Base-by-base conservation (phyloP, 495 filamentous ascomycete genomes). In the Tuber umbilicatum region DNA sequence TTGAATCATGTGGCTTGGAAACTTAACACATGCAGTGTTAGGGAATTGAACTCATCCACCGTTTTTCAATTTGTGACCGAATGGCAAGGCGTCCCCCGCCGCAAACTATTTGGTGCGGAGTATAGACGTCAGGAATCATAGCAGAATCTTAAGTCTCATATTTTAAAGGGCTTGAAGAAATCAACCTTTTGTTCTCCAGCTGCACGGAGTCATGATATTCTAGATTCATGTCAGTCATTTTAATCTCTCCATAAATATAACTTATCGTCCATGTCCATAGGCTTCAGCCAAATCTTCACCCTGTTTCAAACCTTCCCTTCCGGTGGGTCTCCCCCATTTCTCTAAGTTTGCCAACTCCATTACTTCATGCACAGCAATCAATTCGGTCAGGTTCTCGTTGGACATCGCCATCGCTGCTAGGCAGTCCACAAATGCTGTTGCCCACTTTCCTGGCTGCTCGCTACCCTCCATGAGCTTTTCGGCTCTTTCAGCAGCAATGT, bases 401-500 rank as follows among this genome's bases (percentile, higher is more conserved):
- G 55, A 64, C 55, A 64, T 35, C 40, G 71, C 55, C 39, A 67
- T 60, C 67, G 35, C 37, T 16, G 75, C 76, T 35, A 78, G 69
- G 35, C 27, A 47, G 60, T 80, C 78, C 2, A 80, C 50, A 76
- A 80, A 80, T 42, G 47, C 50, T 37, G 72, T 60, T 17, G 73
- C 78, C 78, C 78, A 80, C 17, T 50, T 77, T 37, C 77, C 78
- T 16, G 78, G 78, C 27, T 64, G 55, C 35, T 64, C 55, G 27
- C 55, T 31, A 31, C 78, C 93, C 73, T 92, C 88, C 12, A 84
- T 84, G 70, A 89, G 86, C 31, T 75, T 81, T 0, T 85, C 89
- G 0, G 94, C 94, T 27, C 88, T 83, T 83, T 97, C 92, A 19
- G 94, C 91, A 0, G 95, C 93, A 73, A 95, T 91, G 84, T 94